Conservation (phyloP, 768 basidiomycete species). For the Sporobolomyces pararoseus region DNA sequence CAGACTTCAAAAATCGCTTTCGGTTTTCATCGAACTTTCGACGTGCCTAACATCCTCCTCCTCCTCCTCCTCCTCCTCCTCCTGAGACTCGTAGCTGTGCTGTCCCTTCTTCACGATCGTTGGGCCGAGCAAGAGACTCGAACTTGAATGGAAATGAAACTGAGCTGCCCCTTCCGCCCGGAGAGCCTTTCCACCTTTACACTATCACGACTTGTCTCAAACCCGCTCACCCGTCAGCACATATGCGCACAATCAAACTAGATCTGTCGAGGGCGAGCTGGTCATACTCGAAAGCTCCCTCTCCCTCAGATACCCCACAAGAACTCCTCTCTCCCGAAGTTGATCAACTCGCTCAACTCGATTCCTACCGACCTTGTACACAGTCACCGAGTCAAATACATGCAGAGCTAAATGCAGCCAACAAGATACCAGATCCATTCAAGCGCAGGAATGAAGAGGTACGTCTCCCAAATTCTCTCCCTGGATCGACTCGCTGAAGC, state of each 20-base stretch:
- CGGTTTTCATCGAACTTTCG: no score
- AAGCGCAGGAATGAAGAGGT: constrained; percentile 33
- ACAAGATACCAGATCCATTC: constrained; percentile 27
- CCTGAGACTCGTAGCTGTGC: no score
- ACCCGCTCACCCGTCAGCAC: background rate
- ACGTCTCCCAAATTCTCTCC: background rate
- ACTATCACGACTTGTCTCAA: no score
- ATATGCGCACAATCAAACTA: constrained; percentile 11
- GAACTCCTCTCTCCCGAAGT: background rate
- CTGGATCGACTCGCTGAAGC: background rate
- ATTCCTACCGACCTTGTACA: background rate
- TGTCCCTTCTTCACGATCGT: no score
- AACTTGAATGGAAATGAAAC: no score
- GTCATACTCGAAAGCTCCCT: constrained; percentile 10
- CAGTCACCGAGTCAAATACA: constrained; percentile 28
- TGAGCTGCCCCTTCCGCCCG: no score
- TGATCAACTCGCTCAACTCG: background rate
- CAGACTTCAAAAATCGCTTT: no score
- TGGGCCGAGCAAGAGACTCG: no score
- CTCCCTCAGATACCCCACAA: background rate
- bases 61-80: no score
- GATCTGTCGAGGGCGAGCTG: background rate
- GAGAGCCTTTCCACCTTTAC: no score
- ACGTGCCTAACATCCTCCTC: no score
- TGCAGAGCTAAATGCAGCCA: constrained; percentile 6